Evolutionary conservation across 2,329 filamentous ascomycete genomes (phyloP).

Genomic region (Tympanopsis confertula): DNA sequence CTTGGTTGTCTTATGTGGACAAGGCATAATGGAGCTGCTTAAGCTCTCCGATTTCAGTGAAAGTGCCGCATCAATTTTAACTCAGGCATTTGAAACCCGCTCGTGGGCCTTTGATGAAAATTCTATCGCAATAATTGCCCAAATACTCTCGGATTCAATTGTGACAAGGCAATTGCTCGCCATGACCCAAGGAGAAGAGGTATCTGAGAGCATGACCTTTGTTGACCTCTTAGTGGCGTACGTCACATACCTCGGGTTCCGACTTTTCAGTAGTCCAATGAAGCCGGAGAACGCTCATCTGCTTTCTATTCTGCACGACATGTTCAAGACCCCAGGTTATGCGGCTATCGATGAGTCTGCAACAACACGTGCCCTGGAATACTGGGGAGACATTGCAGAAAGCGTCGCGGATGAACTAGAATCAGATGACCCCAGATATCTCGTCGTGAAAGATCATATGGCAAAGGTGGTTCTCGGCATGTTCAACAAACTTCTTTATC

Average conservation of each 20-base stretch:
- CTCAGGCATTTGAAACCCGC: no score
- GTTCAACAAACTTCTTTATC: conserved; percentile 26
- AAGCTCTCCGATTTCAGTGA: no score
- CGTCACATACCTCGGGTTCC: conserved; percentile 14
- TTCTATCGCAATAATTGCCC: no score
- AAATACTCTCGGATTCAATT: no score
- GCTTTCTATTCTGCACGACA: conserved; percentile 19
- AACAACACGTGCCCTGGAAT: conserved; percentile 22
- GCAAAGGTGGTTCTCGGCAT: conserved; percentile 24
- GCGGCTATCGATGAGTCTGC: conserved; percentile 24
- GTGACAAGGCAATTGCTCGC: no score
- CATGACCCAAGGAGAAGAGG: no score
- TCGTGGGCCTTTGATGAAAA: no score
- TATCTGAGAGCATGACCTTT: conserved; percentile 22
- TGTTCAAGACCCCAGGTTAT: conserved; percentile 24
- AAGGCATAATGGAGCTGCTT: no score
- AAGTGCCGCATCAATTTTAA: no score
- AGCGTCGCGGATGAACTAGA: conserved; percentile 17
- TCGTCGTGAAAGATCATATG: conserved; percentile 20
- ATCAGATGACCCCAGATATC: conserved; percentile 12
- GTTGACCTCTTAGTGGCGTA: conserved; percentile 24
- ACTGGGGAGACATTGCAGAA: conserved; percentile 26
- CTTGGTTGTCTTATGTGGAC: no score
- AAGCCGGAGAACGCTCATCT: conserved; percentile 18
- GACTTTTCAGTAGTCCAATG: conserved; percentile 16